These are phyloP conservation scores for Lasiodiplodia hormozganensis DNA, from an alignment of 2,329 filamentous ascomycete genomes.

Conservation along the genomic window DNA sequence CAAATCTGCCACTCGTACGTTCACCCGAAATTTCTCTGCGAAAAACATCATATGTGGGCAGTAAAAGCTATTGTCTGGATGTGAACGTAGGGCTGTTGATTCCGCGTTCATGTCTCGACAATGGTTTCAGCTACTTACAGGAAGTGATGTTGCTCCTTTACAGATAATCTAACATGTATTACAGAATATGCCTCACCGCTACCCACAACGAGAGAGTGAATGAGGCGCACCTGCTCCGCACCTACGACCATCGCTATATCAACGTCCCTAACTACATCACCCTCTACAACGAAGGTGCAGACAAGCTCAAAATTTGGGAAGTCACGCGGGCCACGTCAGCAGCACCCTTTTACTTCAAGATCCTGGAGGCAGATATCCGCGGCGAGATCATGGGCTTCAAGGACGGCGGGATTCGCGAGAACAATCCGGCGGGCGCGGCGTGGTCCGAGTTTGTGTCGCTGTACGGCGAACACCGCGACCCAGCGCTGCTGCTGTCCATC, in stretches of 20 bases:
- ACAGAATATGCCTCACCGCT: slow-evolving; percentile 55
- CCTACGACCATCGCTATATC: slow-evolving; percentile 56
- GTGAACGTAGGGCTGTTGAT: not conserved
- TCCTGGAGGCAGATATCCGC: slow-evolving; percentile 54
- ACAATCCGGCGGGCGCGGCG: slow-evolving; percentile 57
- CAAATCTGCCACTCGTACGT: slow-evolving; percentile 49
- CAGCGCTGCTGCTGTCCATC: slow-evolving; percentile 54
- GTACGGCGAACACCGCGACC: slow-evolving; percentile 51
- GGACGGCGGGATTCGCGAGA: slow-evolving; percentile 59
- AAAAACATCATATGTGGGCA: not conserved
- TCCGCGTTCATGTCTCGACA: not conserved
- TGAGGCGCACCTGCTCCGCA: slow-evolving; percentile 57
- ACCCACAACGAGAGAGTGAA: slow-evolving; percentile 55
- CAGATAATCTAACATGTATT: not conserved
- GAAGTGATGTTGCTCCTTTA: not conserved
- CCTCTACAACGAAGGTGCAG: slow-evolving; percentile 56
- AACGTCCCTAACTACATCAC: slow-evolving; percentile 53
- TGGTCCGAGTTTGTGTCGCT: slow-evolving; percentile 56
- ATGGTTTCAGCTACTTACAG: no score
- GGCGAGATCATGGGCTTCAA: slow-evolving; percentile 52
- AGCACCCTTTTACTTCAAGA: slow-evolving; percentile 60
- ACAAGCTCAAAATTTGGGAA: slow-evolving; percentile 58
- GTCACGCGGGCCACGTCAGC: slow-evolving; percentile 61
- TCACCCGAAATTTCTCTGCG: no score
- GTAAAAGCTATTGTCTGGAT: not conserved